Base-by-base conservation (phyloP, 2,329 filamentous ascomycete species). In the Aspergillus sojae region DNA sequence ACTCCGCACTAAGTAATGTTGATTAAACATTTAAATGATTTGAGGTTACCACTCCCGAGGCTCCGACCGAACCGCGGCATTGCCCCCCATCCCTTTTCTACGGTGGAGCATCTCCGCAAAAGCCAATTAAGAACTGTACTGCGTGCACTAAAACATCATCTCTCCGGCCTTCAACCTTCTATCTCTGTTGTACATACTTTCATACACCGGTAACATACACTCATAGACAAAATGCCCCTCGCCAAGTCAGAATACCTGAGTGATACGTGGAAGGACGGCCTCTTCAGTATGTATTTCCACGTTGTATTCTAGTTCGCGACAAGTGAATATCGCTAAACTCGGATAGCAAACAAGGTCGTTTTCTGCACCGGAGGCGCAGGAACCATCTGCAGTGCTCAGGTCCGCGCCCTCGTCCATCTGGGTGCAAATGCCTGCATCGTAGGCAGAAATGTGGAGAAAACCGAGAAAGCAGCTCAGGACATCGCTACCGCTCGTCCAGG, bases 291-390 rank as follows among this genome's bases (percentile, higher is more conserved):
- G 84, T 70, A 12, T 39, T 30, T 12, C 23, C 34, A 34, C 19
- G 26, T 45, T 30, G 14, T 48, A 48, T 23, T 3, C 23, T n/a
- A 48, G 45, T 50, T 45, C 2, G 57, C 16, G 60, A 26, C 21
- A 43, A 16, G 56, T 34, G 32, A 34, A 34, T 34, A 16, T 26
- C 23, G 23, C 58, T 66, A 68, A 62, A 66, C 60, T 16, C 34
- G 11, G 32, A 10, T 71, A 96, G 92, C 90, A 67, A 89, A 90
- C 75, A 94, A 95, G 73, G 94, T 98, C 52, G 87, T 94, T 70
- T 97, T 98, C 80, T 96, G 96, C 74, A 99, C 95, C 4, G 95
- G 95, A 63, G 95, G 95, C 58, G 93, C 93, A 5, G 94, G 95
- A 61, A 90, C 91, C 30, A 98, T 99, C 74, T 97, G 95, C 82